Percentiles rank a stretch among this genome's conserved stretches.
Conservation (phyloP, 345 rosid genomes). For the Aquilaria malaccensis region DNA sequence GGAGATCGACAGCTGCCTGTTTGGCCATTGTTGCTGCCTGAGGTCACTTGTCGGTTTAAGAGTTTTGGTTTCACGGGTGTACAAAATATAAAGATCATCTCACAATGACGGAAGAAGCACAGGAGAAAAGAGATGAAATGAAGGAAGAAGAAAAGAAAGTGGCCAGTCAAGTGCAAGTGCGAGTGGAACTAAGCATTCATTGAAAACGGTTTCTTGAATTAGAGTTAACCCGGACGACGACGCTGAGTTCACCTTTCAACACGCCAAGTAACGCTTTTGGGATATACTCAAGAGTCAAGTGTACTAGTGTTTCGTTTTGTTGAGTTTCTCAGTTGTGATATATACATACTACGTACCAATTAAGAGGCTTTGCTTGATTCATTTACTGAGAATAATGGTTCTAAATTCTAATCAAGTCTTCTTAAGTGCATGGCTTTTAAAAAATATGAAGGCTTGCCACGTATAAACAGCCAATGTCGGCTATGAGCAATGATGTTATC, state of each 20-base stretch:
- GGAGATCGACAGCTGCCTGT: slow-evolving; percentile 48
- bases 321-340: slow-evolving; percentile 8
- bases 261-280: too few relatives aligned
- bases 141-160: neutral
- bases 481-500: too few relatives aligned
- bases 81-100: slow-evolving; percentile 2
- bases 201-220: neutral
- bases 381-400: neutral
- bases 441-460: too few relatives aligned
- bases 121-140: neutral
- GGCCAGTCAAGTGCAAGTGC: neutral
- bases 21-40: slow-evolving; percentile 27
- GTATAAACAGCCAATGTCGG: too few relatives aligned
- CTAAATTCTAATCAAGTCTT: too few relatives aligned
- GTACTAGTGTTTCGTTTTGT: too few relatives aligned
- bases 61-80: slow-evolving; percentile 3
- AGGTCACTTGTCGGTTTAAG: neutral
- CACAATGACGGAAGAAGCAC: neutral
- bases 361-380: neutral
- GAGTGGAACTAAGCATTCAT: neutral
- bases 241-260: neutral
- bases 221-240: neutral
- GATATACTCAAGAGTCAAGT: too few relatives aligned
- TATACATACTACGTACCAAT: neutral
- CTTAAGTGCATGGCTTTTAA: too few relatives aligned